Conservation (phyloP, 1,284 basidiomycete genomes). For the Fomitiporia mediterranea region DNA sequence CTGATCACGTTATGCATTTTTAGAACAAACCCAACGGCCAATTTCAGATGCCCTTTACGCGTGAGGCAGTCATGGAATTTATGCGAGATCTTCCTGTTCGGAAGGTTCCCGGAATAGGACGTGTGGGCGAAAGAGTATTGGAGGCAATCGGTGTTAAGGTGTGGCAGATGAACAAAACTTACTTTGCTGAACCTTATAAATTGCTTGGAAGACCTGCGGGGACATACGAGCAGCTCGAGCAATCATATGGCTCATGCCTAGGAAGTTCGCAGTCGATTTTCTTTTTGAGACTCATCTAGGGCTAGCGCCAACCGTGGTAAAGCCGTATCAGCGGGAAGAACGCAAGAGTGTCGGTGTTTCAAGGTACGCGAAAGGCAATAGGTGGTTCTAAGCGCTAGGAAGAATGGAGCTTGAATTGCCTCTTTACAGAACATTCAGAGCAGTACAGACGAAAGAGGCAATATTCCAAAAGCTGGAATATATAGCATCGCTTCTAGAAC, state of each 20-base stretch:
- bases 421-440: slow-evolving; percentile 62
- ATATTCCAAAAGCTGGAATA: slow-evolving; percentile 73
- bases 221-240: slow-evolving; percentile 77
- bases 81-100: slow-evolving; percentile 73
- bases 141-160: slow-evolving; percentile 85
- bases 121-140: slow-evolving; percentile 81
- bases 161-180: slow-evolving; percentile 19
- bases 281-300: slow-evolving; percentile 79
- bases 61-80: slow-evolving; percentile 64
- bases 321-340: slow-evolving; percentile 70
- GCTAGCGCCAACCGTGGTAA: slow-evolving; percentile 75
- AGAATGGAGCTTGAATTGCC: background rate
- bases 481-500: slow-evolving; percentile 73
- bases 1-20: background rate
- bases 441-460: slow-evolving; percentile 58
- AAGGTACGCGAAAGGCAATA: slow-evolving; percentile 42
- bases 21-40: slow-evolving; percentile 95
- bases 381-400: slow-evolving; percentile 9
- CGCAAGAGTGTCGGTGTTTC: slow-evolving; percentile 89
- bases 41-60: slow-evolving; percentile 69
- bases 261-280: slow-evolving; percentile 72
- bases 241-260: slow-evolving; percentile 74
- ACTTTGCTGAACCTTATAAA: slow-evolving; percentile 2
- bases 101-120: slow-evolving; percentile 82
- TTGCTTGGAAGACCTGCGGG: slow-evolving; percentile 65